These are phyloP conservation scores for Termitomyces sp. DNA, from an alignment of 768 basidiomycete genomes.

Conservation along the genomic window DNA sequence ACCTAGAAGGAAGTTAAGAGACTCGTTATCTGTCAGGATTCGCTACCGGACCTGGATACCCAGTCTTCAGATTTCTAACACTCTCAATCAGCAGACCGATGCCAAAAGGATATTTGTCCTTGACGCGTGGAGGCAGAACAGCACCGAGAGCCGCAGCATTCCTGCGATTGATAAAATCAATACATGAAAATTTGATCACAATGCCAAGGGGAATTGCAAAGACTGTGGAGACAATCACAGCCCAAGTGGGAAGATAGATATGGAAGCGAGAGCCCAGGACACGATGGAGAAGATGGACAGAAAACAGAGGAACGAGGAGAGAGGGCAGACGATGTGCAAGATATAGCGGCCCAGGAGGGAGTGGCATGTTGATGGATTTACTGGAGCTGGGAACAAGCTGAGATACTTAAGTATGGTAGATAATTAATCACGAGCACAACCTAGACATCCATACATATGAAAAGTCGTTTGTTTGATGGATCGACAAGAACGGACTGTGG, in stretches of 20 bases:
- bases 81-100: slow-evolving; percentile 16
- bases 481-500: background rate
- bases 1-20: slow-evolving; percentile 14
- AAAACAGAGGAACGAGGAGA: slow-evolving; percentile 10
- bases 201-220: slow-evolving; percentile 11
- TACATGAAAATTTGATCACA: slow-evolving; percentile 13
- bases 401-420: background rate
- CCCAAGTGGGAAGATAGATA: slow-evolving; percentile 11
- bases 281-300: slow-evolving; percentile 9
- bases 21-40: background rate
- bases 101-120: slow-evolving; percentile 19
- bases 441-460: background rate
- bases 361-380: slow-evolving; percentile 2
- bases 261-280: background rate
- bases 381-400: background rate
- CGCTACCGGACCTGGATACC: slow-evolving; percentile 26
- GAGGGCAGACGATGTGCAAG: slow-evolving; percentile 9
- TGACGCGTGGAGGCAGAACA: slow-evolving; percentile 23
- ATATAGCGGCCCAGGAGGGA: slow-evolving; percentile 16
- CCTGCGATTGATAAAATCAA: slow-evolving; percentile 15
- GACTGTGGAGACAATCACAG: slow-evolving; percentile 3
- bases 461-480: background rate
- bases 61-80: slow-evolving; percentile 20
- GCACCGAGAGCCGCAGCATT: slow-evolving; percentile 27
- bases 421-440: slow-evolving; percentile 12